Base-by-base conservation (phyloP, 2,329 filamentous ascomycete genomes). In the Nigrospora sphaerica region DNA sequence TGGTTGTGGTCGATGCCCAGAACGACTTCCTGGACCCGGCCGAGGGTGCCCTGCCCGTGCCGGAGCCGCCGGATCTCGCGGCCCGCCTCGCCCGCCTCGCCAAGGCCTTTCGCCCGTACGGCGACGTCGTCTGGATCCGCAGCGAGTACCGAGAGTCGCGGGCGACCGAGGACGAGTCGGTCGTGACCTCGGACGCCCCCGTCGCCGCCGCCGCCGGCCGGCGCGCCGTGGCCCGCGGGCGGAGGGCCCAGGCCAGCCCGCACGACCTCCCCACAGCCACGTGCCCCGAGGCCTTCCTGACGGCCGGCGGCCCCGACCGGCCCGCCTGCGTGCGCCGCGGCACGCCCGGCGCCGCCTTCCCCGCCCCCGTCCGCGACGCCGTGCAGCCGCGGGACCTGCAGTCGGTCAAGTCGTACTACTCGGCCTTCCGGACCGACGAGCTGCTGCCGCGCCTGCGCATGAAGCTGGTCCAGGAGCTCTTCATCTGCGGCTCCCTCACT, bases 401-500 rank as follows among this genome's bases (percentile, higher is more conserved):
- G 39, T 62, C 82, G 46, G 69, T 75, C 45, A 97, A 95, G 64
- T 81, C 81, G 6, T 80, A 88, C 55, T 97, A 97, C 65, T 97
- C 93, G 4, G 91, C 91, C 13, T 91, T 97, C 60, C 79, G 82
- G 45, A 81, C 80, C 10, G 88, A 85, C 0, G 77, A 79, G 42
- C 73, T 97, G 14, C 75, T 97, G 9, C 74, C 85, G 42, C 75
- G 81, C n/a, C 69, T 97, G 39, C 81, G 91, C n/a, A 82, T 83
- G n/a, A 86, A 83, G 52, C 83, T 96, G 54, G 81, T 95, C 48
- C 95, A 90, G 2, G 87, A 96, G 57, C 72, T 98, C 12, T 96
- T 87, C 65, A 79, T 97, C 19, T 95, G 88, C 58, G 93, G 93
- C 18, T 85, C 86, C 39, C 76, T 95, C 42, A 88, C 85, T 38